Base-by-base conservation (phyloP, 257 asterid species). In the Nicotiana tomentosiformis region DNA sequence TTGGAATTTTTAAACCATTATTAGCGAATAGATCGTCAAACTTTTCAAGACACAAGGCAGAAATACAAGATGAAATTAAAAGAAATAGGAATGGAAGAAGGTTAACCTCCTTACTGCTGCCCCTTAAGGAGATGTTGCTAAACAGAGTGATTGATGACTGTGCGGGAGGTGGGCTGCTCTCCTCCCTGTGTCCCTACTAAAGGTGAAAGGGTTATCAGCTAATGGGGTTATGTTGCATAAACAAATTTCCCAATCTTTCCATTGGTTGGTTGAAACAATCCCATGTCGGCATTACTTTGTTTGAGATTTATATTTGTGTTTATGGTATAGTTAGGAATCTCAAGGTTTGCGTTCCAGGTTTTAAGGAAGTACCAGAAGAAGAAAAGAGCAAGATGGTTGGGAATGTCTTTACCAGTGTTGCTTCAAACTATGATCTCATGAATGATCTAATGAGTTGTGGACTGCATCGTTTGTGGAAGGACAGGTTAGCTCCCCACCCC, bases 401-500 rank as follows among this genome's bases (percentile, higher is more conserved):
- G 39, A 90, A 96, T 82, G 98, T 94, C 70, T 96, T 94, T 86
- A 89, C 98, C 43, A 93, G 89, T 74, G 97, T 96, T 56, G 97
- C 98, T 33, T 91, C 99, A 39, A 94, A 72, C 87, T 94, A 95
- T 86, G 99, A 95, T 87, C 85, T 91, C 60, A 95, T 95, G 99
- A 96, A 96, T 89, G 99, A 96, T 87, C 81, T 94, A 81, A 96
- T 95, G 98, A 95, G 97, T 83, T 97, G 90, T 65, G 98, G 99
- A 55, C 84, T 94, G 77, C 98, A 96, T 82, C 92, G 98, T 84
- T 87, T 94, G 81, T 96, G 98, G 99, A 93, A 94, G 87, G 99
- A 94, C 67, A 93, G 95, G 99, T 96, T 84, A 39, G 84, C 26
- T 81, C 78, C 23, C 78, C 14, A 58, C 49, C 11, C 56, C n/a